A percentile compares a stretch with the other conserved stretches of the same genome.
phyloP scores from a whole-genome alignment of 2,329 filamentous ascomycete genomes.

The Diaporthe sp. region DNA sequence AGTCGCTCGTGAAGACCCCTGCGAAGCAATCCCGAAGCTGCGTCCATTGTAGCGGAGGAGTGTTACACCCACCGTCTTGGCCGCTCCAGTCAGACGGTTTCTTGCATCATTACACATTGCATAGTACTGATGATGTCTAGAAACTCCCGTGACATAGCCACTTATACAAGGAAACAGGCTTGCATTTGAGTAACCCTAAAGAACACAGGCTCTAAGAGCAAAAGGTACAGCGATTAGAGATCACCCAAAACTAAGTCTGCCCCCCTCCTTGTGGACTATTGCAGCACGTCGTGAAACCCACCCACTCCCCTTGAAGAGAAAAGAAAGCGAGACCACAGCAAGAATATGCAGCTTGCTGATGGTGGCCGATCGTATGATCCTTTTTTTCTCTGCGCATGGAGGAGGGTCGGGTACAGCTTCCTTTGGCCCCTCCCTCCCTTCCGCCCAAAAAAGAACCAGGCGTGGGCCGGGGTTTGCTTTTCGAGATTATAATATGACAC shows the following conservation, averaged over 20 bases:
- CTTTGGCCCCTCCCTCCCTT: not conserved
- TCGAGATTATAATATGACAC: constrained; percentile 30
- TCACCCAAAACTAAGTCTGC: not conserved
- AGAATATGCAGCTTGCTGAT: not conserved
- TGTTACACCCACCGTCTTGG: not conserved
- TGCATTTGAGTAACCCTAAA: constrained; percentile 1
- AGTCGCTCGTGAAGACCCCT: not conserved
- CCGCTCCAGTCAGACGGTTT: not conserved
- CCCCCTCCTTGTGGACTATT: not conserved
- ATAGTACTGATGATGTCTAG: not conserved
- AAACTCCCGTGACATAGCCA: constrained; percentile 1
- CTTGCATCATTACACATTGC: constrained; percentile 14
- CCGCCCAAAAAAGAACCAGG: not conserved
- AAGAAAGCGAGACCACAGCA: not conserved
- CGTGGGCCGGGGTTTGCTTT: not conserved
- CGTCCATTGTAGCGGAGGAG: not conserved
- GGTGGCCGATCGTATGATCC: constrained; percentile 13
- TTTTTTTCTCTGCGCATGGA: not conserved
- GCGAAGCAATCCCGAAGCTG: not conserved
- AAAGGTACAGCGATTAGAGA: not conserved
- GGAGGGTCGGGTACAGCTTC: constrained; percentile 33
- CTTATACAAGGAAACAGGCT: not conserved
- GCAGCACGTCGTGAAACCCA: constrained; percentile 4
- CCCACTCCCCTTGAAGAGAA: not conserved
- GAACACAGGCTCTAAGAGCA: not conserved